Evolutionary conservation across 148 eudicot genomes (phyloP).

Genomic region (Mesembryanthemum crystallinum): DNA sequence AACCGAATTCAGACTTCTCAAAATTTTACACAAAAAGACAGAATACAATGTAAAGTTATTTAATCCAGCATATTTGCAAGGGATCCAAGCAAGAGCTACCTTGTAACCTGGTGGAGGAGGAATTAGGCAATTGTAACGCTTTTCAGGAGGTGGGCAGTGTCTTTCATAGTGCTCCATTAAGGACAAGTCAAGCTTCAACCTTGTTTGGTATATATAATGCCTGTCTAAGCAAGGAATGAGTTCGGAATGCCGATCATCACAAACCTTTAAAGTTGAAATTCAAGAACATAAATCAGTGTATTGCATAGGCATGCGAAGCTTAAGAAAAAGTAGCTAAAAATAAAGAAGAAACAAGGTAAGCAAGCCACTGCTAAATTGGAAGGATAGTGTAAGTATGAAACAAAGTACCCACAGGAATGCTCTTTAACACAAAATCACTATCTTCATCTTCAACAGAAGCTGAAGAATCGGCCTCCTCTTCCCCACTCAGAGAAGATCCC

Average conservation of each 20-base stretch:
- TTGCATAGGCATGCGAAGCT: background rate
- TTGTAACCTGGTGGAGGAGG: constrained; percentile 50
- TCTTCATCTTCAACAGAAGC: constrained; percentile 28
- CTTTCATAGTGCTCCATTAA: constrained; percentile 55
- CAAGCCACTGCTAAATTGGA: background rate
- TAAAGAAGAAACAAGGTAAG: background rate
- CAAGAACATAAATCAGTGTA: constrained; percentile 6
- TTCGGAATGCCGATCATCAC: constrained; percentile 47
- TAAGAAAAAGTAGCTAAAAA: background rate
- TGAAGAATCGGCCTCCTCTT: constrained; percentile 29
- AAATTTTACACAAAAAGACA: background rate
- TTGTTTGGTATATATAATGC: constrained; percentile 39
- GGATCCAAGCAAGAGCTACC: constrained; percentile 21
- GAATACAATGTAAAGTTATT: background rate
- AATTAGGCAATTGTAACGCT: constrained; percentile 46
- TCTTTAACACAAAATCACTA: constrained; percentile 24
- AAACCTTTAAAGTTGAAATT: constrained; percentile 29
- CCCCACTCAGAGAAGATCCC: constrained; percentile 29
- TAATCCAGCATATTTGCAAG: background rate
- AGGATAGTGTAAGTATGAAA: background rate
- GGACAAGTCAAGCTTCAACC: constrained; percentile 42
- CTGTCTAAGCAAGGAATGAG: constrained; percentile 51
- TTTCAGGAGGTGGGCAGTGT: constrained; percentile 49
- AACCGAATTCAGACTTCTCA: background rate
- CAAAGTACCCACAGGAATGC: constrained; percentile 38